These are phyloP conservation scores for Sporothrix luriei DNA, from an alignment of 2,329 filamentous ascomycete genomes.

Conservation along the genomic window DNA sequence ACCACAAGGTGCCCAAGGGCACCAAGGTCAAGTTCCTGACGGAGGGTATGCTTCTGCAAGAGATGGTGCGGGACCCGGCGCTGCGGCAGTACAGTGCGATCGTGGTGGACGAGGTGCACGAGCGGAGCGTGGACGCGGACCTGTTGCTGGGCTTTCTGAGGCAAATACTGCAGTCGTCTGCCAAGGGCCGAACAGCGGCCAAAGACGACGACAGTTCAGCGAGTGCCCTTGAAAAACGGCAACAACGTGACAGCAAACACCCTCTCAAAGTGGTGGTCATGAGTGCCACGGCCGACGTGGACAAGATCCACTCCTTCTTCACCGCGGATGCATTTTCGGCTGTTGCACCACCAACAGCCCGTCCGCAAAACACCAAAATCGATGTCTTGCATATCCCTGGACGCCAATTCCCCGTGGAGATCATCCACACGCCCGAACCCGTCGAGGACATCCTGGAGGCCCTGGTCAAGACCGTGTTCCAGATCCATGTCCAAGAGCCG, in stretches of 20 bases:
- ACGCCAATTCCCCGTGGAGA: conserved; percentile 81
- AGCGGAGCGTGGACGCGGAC: conserved; percentile 92
- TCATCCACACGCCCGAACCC: conserved; percentile 71
- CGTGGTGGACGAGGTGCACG: conserved; percentile 95
- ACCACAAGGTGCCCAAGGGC: conserved; percentile 79
- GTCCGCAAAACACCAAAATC: conserved; percentile 36
- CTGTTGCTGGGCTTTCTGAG: conserved; percentile 85
- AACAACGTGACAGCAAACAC: conserved; percentile 60
- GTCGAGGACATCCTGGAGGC: conserved; percentile 81
- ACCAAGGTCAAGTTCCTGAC: conserved; percentile 91
- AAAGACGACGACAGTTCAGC: not conserved
- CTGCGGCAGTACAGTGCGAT: conserved; percentile 85
- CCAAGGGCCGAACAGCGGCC: not conserved
- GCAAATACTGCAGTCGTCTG: conserved; percentile 55
- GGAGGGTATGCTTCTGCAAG: conserved; percentile 93
- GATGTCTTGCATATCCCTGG: conserved; percentile 72
- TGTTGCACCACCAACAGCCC: not conserved
- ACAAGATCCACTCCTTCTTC: conserved; percentile 78
- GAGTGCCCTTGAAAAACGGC: conserved; percentile 46
- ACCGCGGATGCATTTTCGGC: not conserved
- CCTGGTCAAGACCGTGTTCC: conserved; percentile 78
- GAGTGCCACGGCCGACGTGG: conserved; percentile 93
- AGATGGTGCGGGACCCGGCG: conserved; percentile 82
- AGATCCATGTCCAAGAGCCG: conserved; percentile 83
- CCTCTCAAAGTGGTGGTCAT: conserved; percentile 90